Conservation (phyloP, 345 rosid species). For the Linum trigynum region DNA sequence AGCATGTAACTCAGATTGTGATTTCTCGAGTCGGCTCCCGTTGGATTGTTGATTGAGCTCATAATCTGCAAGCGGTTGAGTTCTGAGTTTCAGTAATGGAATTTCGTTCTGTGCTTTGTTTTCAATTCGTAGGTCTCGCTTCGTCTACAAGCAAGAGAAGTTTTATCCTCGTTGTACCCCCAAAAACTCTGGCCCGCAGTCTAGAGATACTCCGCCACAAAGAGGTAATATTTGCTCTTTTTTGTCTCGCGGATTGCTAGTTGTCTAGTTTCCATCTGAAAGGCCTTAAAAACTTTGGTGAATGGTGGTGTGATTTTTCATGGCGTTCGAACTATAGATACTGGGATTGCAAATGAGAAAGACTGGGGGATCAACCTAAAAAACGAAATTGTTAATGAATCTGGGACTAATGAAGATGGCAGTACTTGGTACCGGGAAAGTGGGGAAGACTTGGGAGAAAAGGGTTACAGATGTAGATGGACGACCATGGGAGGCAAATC, state of each 20-base stretch:
- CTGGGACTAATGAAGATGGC: constrained; percentile 88
- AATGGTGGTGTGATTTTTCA: neutral
- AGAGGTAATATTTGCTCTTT: constrained; percentile 54
- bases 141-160: constrained; percentile 63
- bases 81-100: neutral
- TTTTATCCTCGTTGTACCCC: constrained; percentile 77
- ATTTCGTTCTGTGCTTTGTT: neutral
- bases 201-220: constrained; percentile 81
- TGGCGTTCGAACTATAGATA: constrained; percentile 40
- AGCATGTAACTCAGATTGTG: no score
- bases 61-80: neutral
- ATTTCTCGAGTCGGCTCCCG: no score
- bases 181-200: constrained; percentile 77
- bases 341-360: constrained; percentile 97
- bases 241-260: neutral
- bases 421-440: constrained; percentile 87
- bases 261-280: neutral
- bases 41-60: neutral
- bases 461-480: constrained; percentile 97
- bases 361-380: constrained; percentile 90
- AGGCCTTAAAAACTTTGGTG: neutral
- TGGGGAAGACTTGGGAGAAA: constrained; percentile 73
- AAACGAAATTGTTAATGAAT: constrained; percentile 70
- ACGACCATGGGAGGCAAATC: constrained; percentile 89
- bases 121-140: constrained; percentile 41